Conservation (phyloP, 1,284 basidiomycete species). For the Cryptococcus amylolentus region DNA sequence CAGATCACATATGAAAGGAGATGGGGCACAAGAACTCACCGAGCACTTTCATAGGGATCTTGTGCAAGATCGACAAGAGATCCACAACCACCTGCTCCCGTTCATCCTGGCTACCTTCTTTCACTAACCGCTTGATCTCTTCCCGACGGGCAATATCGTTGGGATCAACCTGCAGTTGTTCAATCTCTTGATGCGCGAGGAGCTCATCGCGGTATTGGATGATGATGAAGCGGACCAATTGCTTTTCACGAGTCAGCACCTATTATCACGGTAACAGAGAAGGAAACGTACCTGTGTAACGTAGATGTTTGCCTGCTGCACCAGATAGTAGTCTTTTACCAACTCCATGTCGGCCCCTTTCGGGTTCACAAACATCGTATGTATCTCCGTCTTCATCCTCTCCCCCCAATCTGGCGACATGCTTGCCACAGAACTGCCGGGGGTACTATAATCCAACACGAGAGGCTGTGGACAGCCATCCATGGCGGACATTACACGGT, state of each 20-base stretch:
- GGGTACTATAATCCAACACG: conserved; percentile 22
- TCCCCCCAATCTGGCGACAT: conserved; percentile 27
- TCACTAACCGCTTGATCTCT: background rate
- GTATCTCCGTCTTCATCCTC: conserved; percentile 31
- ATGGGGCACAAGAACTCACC: conserved; percentile 19
- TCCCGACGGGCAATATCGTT: background rate
- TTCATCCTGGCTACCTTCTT: conserved; percentile 2
- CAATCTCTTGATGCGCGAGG: conserved; percentile 2
- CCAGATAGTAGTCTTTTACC: conserved; percentile 35
- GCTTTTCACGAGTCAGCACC: conserved; percentile 3
- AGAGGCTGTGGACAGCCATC: conserved; percentile 41
- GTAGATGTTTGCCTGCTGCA: conserved; percentile 46
- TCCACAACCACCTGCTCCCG: conserved; percentile 14
- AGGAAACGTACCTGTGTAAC: conserved; percentile 32
- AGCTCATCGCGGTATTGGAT: conserved; percentile 39
- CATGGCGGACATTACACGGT: conserved; percentile 42
- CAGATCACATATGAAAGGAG: background rate
- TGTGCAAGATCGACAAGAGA: conserved; percentile 32
- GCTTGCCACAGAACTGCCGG: conserved; percentile 18
- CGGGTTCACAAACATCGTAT: conserved; percentile 28
- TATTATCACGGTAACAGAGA: background rate
- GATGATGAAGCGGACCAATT: conserved; percentile 39
- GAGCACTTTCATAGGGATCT: conserved; percentile 33
- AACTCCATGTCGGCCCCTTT: conserved; percentile 17
- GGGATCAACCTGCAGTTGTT: background rate